These are phyloP conservation scores for Caloboletus firmus DNA, from an alignment of 1,284 basidiomycete species.

Conservation along the genomic window DNA sequence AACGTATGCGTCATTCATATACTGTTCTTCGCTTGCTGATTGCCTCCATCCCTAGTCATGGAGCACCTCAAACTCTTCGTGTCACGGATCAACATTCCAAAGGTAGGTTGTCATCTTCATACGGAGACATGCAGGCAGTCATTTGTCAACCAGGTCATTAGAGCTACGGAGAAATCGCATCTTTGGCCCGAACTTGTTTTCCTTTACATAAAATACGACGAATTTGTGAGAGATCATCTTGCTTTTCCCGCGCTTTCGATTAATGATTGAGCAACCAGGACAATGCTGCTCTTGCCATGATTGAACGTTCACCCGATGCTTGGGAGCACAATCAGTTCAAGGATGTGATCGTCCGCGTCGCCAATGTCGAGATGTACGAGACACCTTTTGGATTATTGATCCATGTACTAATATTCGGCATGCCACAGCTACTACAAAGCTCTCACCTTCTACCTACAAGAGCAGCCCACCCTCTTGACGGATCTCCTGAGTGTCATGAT, in stretches of 20 bases:
- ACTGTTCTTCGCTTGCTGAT: slow-evolving; percentile 14
- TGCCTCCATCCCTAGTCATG: slow-evolving; percentile 69
- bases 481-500: slow-evolving; percentile 92
- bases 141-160: slow-evolving; percentile 69
- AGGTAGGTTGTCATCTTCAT: slow-evolving; percentile 36
- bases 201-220: slow-evolving; percentile 97
- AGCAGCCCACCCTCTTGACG: slow-evolving; percentile 91
- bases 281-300: slow-evolving; percentile 96
- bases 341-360: slow-evolving; percentile 91
- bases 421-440: slow-evolving; percentile 80
- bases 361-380: slow-evolving; percentile 93
- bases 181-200: slow-evolving; percentile 99
- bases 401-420: neutral
- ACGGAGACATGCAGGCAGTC: slow-evolving; percentile 4
- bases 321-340: slow-evolving; percentile 99
- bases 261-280: slow-evolving; percentile 50
- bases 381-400: neutral
- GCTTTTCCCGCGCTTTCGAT: neutral
- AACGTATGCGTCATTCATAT: slow-evolving; percentile 55
- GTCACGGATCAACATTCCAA: slow-evolving; percentile 93
- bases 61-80: slow-evolving; percentile 98
- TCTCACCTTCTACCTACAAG: slow-evolving; percentile 86
- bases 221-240: slow-evolving; percentile 62
- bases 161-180: slow-evolving; percentile 93
- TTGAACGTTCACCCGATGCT: slow-evolving; percentile 94